These are phyloP conservation scores for Lipomyces yamadae DNA, from an alignment of 805 yeast genomes.

Conservation along the genomic window DNA sequence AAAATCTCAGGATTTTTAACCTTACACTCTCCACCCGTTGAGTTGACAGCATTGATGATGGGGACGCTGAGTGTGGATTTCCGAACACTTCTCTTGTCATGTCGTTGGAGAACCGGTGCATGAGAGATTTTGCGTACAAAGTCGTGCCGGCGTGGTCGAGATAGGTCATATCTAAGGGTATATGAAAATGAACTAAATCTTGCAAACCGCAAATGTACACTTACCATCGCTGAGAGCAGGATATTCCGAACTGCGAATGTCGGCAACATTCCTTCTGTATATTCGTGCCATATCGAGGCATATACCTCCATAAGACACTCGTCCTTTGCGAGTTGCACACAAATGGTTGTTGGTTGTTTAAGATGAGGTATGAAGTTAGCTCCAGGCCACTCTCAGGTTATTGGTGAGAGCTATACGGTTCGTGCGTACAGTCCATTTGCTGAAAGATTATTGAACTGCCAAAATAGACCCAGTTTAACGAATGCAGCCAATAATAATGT, in stretches of 20 bases:
- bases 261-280: background rate
- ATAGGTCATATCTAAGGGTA: slow-evolving; percentile 1
- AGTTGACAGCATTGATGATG: slow-evolving; percentile 4
- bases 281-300: background rate
- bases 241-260: slow-evolving; percentile 1
- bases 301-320: too few species aligned
- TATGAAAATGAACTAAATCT: background rate
- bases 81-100: background rate
- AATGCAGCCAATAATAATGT: too few species aligned
- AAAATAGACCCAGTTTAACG: too few species aligned
- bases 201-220: background rate
- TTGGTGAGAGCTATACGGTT: too few species aligned
- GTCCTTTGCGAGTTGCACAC: too few species aligned
- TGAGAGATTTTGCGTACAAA: slow-evolving; percentile 5
- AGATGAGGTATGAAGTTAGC: too few species aligned
- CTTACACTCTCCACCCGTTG: background rate
- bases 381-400: too few species aligned
- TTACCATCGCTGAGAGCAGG: slow-evolving; percentile 9
- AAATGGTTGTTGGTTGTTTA: too few species aligned
- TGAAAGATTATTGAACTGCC: too few species aligned
- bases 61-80: slow-evolving; percentile 5
- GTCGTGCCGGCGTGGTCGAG: slow-evolving; percentile 10
- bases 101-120: background rate
- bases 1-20: background rate
- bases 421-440: too few species aligned